A percentile compares a stretch with the other conserved stretches of the same genome.
These are phyloP conservation scores for Aspergillus sclerotiicarbonarius DNA, from an alignment of 495 filamentous ascomycete species.

Conservation along the genomic window DNA sequence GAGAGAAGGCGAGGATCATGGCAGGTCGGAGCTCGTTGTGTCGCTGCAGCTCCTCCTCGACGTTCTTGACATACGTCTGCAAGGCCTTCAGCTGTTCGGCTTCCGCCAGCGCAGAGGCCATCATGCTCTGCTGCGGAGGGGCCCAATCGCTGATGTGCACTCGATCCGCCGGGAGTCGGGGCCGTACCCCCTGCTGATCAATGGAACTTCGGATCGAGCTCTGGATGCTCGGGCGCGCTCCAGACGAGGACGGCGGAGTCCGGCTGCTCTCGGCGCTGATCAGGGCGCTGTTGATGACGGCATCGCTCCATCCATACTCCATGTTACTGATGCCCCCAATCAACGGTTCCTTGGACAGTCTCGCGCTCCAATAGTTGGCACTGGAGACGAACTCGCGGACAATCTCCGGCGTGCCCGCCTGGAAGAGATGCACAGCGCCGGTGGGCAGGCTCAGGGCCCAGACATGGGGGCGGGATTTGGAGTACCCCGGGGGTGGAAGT, in stretches of 20 bases:
- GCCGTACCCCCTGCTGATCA: constrained; percentile 60
- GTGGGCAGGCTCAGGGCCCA: constrained; percentile 93
- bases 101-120: constrained; percentile 73
- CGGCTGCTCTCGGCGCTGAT: constrained; percentile 50
- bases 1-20: constrained; percentile 88
- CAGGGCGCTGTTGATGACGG: constrained; percentile 75
- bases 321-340: constrained; percentile 93
- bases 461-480: constrained; percentile 83
- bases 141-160: constrained; percentile 86
- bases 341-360: constrained; percentile 88
- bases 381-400: constrained; percentile 90
- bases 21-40: constrained; percentile 84
- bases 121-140: constrained; percentile 89
- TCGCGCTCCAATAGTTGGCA: constrained; percentile 96
- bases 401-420: constrained; percentile 94
- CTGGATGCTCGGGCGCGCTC: constrained; percentile 61
- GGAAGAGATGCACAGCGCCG: constrained; percentile 94
- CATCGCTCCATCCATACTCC: constrained; percentile 95
- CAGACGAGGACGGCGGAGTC: constrained; percentile 41
- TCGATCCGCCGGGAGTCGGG: constrained; percentile 80
- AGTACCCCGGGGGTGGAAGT: constrained; percentile 89
- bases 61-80: constrained; percentile 73
- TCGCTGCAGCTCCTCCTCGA: constrained; percentile 79
- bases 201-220: constrained; percentile 70
- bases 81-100: constrained; percentile 76